A percentile compares a stretch with the other conserved stretches of the same genome.
Evolutionary conservation across 805 yeast genomes (phyloP).

Genomic region (Lipomyces orientalis): DNA sequence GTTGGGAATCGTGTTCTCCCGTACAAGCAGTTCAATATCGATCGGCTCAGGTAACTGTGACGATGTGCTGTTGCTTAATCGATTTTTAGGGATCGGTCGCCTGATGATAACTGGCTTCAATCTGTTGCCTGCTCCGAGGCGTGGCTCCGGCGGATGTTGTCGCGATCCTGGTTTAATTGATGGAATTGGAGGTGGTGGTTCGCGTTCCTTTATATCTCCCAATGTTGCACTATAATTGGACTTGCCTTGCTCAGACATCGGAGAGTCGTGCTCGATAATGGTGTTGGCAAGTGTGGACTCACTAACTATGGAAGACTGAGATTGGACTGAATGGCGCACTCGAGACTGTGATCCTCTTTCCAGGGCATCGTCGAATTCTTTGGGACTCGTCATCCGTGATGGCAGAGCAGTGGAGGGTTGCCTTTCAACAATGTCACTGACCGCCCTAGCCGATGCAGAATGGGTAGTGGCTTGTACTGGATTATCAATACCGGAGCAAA

Average conservation of each 20-base stretch:
- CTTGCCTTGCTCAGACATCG: background rate
- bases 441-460: background rate
- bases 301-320: background rate
- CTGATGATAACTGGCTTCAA: background rate
- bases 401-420: background rate
- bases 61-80: background rate
- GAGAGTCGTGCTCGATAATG: background rate
- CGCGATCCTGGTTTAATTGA: background rate
- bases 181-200: background rate
- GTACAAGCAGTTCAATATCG: constrained; percentile 22
- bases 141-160: background rate
- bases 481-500: background rate
- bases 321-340: background rate
- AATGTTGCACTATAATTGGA: background rate
- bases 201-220: constrained; percentile 13
- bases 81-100: background rate
- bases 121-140: background rate
- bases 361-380: background rate
- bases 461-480: background rate
- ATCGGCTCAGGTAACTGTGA: constrained; percentile 12
- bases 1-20: constrained; percentile 17
- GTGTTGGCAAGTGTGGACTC: background rate
- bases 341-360: too few species aligned
- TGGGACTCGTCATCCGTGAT: background rate
- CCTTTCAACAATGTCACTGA: constrained; percentile 8